Conservation (phyloP, 208 protist genomes). For the Leishmania major region DNA sequence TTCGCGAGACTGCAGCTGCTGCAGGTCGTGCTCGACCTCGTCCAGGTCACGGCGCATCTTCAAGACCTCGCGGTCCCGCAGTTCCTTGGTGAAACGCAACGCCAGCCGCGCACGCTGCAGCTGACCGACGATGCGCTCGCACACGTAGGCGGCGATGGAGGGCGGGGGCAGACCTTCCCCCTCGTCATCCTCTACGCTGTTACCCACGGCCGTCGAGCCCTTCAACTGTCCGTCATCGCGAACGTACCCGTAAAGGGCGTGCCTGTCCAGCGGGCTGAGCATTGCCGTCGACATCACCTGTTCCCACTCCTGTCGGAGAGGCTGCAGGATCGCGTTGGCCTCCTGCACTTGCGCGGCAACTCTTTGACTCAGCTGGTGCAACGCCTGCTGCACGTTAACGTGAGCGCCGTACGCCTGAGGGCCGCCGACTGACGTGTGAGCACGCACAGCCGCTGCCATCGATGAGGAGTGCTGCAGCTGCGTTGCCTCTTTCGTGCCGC, state of each 20-base stretch:
- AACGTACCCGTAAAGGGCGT: conserved; percentile 28
- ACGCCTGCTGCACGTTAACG: conserved; percentile 29
- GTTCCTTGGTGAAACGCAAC: conserved; percentile 16
- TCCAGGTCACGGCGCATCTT: conserved; percentile 52
- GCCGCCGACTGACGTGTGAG: conserved; percentile 8
- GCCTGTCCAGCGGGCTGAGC: conserved; percentile 21
- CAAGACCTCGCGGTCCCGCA: conserved; percentile 34
- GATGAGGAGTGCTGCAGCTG: not conserved
- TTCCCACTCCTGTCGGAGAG: conserved; percentile 32
- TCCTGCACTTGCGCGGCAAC: conserved; percentile 29
- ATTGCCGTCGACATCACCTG: conserved; percentile 24
- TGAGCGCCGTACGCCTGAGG: conserved; percentile 16
- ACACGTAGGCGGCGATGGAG: conserved; percentile 31
- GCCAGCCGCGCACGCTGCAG: conserved; percentile 23
- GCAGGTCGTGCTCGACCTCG: conserved; percentile 30
- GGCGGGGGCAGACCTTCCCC: not conserved
- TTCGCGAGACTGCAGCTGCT: conserved; percentile 43
- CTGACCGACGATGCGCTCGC: conserved; percentile 18
- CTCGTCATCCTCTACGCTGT: not conserved
- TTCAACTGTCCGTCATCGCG: conserved; percentile 26
- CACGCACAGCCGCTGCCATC: conserved; percentile 8
- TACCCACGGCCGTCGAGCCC: not conserved
- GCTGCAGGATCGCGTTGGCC: conserved; percentile 23
- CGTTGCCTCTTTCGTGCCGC: not conserved
- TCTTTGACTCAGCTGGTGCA: conserved; percentile 27